Base-by-base conservation (phyloP, 768 basidiomycete genomes). In the Russula dissimulans region DNA sequence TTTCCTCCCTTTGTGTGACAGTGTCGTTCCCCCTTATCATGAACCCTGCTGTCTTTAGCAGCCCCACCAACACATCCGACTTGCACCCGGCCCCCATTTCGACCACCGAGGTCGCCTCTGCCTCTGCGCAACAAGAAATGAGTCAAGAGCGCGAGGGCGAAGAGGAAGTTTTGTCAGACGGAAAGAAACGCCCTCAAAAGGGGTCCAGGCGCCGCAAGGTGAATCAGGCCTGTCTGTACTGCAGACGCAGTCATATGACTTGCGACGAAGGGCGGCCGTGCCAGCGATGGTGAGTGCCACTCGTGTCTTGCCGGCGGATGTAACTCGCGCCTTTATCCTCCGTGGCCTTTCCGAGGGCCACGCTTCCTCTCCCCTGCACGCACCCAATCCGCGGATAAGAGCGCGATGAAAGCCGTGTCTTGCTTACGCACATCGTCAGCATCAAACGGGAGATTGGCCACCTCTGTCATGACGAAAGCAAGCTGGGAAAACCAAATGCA, bases 361-460 rank as follows among this genome's bases (percentile, higher is more conserved):
- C 34, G 5, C 34, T 36, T 41, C 41, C 47, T 39, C 52, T 41
- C 15, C 56, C 51, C 41, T 41, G 11, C 63, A 53, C 44, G 43
- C 46, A 46, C 46, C 55, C 41, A 54, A 10, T 55, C 31, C 34
- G 14, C 48, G 48, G 17, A 44, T 14, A 38, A 54, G 26, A 12
- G 34, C 26, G 26, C 45, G 3, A 52, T 52, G 8, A 7, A 50
- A 66, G 39, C 57, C 56, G 44, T 11, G 29, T 29, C 34, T 57
- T 61, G 56, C 51, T 52, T 12, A 43, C 39, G 60, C 44, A 51
- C 32, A 29, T 54, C 29, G 34, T 51, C 67, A 95, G 94, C 68
- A 91, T 97, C 68, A 97, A 97, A 72, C 85, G 95, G 42, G 95
- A 97, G 72, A 97, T 97, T 62, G 91, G 92, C 0, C 92, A 97